Evolutionary conservation across 345 rosid species (phyloP), one percentile per base, ranked within the genome.

Genomic region (Eucalyptus leucophloia): DNA sequence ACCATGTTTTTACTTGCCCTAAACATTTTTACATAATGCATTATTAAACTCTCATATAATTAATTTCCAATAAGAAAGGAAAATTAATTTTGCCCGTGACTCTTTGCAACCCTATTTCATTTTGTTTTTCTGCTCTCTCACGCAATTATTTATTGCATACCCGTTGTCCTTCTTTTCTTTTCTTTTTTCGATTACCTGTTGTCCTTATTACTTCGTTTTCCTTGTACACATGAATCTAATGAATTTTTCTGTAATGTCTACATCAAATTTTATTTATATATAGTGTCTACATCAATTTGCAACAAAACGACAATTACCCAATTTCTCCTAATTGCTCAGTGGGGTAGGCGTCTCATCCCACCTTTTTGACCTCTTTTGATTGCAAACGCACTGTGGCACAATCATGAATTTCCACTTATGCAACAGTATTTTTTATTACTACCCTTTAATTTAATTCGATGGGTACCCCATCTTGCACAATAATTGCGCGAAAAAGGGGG

Each of bases 351-450:
- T 8, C 77, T n/a, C 77, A 17, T 2, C 40, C 77, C 9, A 65
- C 77, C 17, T 65, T 65, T n/a, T 65, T 14, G 37, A 65, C 77
- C 37, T 14, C 77, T 15, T n/a, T 15, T n/a, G 21, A n/a, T 65
- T n/a, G 77, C 19, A n/a, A 7, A 14, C 5, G 24, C 5, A 4
- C 2, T 0, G 37, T 65, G 77, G 77, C 10, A 15, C 7, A n/a
- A n/a, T 8, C 77, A 65, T 16, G 3, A 16, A 65, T 32, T 32
- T n/a, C 40, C 77, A 15, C 17, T n/a, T 15, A 30, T 16, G 37
- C 10, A 16, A 65, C 37, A 65, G 37, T 62, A 12, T 53, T 0
- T 62, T 28, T 65, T 14, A 1, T n/a, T 65, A 65, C 34, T n/a
- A 65, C 10, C 77, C 16, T 28, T 30, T 30, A 62, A 30, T 12